Percentiles rank a stretch among this genome's conserved stretches.
Evolutionary conservation across 1,284 basidiomycete genomes (phyloP).

Genomic region (Ustilago xerochloae): DNA sequence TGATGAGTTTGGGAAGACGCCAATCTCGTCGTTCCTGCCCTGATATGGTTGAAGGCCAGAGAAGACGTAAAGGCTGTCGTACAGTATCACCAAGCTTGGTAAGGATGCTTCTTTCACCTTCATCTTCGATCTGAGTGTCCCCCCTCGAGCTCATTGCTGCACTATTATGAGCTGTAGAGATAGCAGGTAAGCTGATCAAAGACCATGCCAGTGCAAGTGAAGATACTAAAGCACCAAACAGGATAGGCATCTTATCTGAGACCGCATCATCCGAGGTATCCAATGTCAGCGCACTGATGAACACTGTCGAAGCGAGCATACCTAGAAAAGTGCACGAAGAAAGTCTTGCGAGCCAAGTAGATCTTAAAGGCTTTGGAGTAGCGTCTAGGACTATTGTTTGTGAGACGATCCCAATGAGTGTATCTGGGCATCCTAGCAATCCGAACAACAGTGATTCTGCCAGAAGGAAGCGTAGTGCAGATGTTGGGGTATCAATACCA

Average conservation of each 20-base stretch:
- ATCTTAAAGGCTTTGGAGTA: neutral
- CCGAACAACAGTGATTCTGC: neutral
- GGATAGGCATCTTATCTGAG: neutral
- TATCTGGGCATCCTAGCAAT: neutral
- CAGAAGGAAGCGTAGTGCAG: neutral
- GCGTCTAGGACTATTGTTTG: neutral
- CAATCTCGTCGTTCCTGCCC: neutral
- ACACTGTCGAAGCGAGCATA: neutral
- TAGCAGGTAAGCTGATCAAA: neutral
- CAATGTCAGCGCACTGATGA: neutral
- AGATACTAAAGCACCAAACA: neutral
- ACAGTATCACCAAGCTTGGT: neutral
- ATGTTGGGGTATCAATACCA: neutral
- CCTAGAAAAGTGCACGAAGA: neutral
- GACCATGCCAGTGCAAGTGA: neutral
- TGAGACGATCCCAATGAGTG: neutral
- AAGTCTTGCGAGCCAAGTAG: constrained; percentile 4
- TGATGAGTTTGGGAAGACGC: neutral
- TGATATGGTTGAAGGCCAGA: neutral
- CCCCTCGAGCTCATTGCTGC: no score
- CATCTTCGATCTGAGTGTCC: no score
- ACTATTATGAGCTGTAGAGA: neutral
- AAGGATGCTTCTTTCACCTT: neutral
- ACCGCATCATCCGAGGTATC: neutral
- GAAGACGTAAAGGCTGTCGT: neutral